Percentiles rank a stretch among this genome's conserved stretches.
Evolutionary conservation across 2,329 filamentous ascomycete genomes (phyloP).

Genomic region (Colletotrichum trifolii): DNA sequence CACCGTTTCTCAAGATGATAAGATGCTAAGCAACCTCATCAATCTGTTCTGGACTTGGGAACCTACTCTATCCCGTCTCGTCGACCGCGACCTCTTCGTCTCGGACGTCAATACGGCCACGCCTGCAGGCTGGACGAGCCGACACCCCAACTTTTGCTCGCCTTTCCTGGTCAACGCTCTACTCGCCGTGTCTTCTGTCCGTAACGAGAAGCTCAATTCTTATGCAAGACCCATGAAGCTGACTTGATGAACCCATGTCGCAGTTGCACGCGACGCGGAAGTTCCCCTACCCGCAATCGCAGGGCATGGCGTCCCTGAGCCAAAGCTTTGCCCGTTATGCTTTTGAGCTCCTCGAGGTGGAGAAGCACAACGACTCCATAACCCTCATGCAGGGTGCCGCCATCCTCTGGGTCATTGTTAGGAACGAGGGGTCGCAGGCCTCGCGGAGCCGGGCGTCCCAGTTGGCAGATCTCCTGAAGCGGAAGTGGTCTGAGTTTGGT

Average conservation of each 20-base stretch:
- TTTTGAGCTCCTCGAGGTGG: constrained; percentile 12
- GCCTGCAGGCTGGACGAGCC: not conserved
- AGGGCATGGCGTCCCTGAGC: not conserved
- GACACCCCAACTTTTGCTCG: constrained; percentile 38
- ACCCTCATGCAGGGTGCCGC: constrained; percentile 37
- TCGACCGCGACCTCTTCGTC: constrained; percentile 37
- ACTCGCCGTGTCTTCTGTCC: constrained; percentile 38
- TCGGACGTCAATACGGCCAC: constrained; percentile 26
- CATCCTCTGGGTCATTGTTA: constrained; percentile 34
- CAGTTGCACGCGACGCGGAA: constrained; percentile 20
- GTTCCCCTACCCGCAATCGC: not conserved
- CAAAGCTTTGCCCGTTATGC: constrained; percentile 16
- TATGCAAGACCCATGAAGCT: not conserved
- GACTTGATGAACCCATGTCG: not conserved
- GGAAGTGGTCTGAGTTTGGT: constrained; percentile 6
- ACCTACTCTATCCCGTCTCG: constrained; percentile 29
- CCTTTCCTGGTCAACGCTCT: constrained; percentile 40
- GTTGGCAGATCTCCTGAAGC: not conserved
- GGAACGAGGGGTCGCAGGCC: not conserved
- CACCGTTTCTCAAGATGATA: constrained; percentile 31
- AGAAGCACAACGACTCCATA: constrained; percentile 15
- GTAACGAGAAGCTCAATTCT: constrained; percentile 1
- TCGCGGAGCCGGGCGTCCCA: not conserved
- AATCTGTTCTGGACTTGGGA: constrained; percentile 43
- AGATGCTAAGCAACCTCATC: constrained; percentile 35